Conservation (phyloP, 768 basidiomycete genomes). For the Mycena venus region DNA sequence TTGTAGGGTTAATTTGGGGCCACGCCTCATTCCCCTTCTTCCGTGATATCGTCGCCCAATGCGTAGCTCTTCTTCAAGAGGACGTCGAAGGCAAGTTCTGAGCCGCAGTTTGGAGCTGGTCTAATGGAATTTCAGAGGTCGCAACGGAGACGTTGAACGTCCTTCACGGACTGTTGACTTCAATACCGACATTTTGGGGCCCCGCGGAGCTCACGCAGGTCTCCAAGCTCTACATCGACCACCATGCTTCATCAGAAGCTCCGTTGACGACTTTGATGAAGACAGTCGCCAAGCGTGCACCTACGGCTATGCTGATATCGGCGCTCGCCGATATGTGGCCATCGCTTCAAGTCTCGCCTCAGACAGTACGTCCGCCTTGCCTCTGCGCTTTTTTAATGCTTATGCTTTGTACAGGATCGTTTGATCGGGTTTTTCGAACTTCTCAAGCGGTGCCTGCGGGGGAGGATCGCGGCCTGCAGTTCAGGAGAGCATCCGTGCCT, state of each 20-base stretch:
- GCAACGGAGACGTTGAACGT: slow-evolving; percentile 57
- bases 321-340: slow-evolving; percentile 74
- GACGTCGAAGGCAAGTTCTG: slow-evolving; percentile 49
- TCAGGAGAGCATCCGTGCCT: slow-evolving; percentile 70
- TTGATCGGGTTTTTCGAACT: slow-evolving; percentile 75
- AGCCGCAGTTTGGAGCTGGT: neutral
- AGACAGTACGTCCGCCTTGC: slow-evolving; percentile 47
- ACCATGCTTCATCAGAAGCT: slow-evolving; percentile 48
- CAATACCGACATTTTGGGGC: slow-evolving; percentile 90
- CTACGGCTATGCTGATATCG: slow-evolving; percentile 76
- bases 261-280: slow-evolving; percentile 66
- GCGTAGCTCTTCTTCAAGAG: slow-evolving; percentile 62
- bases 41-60: slow-evolving; percentile 74
- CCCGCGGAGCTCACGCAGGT: slow-evolving; percentile 68
- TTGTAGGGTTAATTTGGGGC: slow-evolving; percentile 80
- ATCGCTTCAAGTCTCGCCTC: slow-evolving; percentile 44
- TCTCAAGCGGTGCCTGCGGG: slow-evolving; percentile 73
- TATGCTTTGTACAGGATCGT: slow-evolving; percentile 34
- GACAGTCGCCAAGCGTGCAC: slow-evolving; percentile 76
- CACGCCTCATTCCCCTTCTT: slow-evolving; percentile 91
- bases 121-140: slow-evolving; percentile 40
- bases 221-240: slow-evolving; percentile 68
- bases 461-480: slow-evolving; percentile 75
- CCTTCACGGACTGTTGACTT: slow-evolving; percentile 76
- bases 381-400: slow-evolving; percentile 32